Percentiles rank a stretch among this genome's conserved stretches.
These are phyloP conservation scores for Brassica balearica DNA, from an alignment of 441 rosid species.

Conservation along the genomic window DNA sequence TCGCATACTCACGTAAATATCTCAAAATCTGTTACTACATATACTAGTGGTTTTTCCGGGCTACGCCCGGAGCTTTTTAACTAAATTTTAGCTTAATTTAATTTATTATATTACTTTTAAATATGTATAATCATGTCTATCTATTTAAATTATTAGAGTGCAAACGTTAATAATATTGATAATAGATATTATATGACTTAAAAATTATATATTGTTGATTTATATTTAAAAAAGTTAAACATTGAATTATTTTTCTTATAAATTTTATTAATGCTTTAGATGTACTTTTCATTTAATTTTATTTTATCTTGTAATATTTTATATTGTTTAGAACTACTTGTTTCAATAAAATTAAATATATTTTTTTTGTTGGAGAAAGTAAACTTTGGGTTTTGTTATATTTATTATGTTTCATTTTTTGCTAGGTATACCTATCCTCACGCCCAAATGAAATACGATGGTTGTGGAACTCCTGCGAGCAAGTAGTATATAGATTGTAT, in stretches of 20 bases:
- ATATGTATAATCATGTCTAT: not conserved
- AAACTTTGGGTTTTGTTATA: not conserved
- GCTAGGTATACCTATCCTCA: not conserved
- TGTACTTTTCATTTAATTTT: no score
- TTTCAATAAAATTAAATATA: no score
- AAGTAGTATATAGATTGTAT: no score
- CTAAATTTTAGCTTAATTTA: no score
- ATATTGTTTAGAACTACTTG: not conserved
- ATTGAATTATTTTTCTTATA: not conserved
- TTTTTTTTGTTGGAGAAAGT: not conserved
- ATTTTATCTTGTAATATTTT: no score
- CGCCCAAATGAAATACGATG: not conserved
- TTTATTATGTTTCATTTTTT: no score
- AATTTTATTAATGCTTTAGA: not conserved
- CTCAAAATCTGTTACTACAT: no score
- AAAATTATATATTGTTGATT: not conserved
- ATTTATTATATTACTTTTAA: no score
- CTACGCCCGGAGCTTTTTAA: no score
- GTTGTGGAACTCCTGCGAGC: no score
- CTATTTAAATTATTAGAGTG: not conserved
- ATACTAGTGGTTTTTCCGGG: no score
- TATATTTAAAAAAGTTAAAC: not conserved
- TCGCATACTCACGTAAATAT: no score
- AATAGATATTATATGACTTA: not conserved
- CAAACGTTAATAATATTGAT: not conserved